Conservation (phyloP, 1,284 basidiomycete species). For the Tilletia indica region DNA sequence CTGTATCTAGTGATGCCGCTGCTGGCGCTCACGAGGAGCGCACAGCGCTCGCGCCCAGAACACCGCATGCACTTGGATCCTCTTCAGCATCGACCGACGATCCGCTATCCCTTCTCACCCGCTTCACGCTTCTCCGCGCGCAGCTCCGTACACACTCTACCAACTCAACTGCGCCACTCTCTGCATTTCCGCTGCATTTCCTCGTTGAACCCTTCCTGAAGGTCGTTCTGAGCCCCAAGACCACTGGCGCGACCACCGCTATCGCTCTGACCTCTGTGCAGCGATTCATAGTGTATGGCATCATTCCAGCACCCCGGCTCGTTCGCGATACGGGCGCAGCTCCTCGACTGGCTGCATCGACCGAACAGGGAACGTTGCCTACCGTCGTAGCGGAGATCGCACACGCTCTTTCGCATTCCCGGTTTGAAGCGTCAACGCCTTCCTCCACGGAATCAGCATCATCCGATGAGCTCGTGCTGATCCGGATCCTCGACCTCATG, state of each 20-base stretch:
- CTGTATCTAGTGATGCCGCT: not conserved
- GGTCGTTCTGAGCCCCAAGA: conserved; percentile 85
- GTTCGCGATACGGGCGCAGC: conserved; percentile 20
- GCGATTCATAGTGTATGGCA: conserved; percentile 74
- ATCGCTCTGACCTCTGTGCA: conserved; percentile 83
- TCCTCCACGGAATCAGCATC: conserved; percentile 57
- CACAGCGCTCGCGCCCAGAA: not conserved
- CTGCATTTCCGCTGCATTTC: conserved; percentile 36
- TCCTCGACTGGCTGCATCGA: not conserved
- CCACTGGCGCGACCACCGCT: conserved; percentile 90
- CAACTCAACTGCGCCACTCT: not conserved
- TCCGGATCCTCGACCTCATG: conserved; percentile 87
- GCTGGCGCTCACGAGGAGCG: not conserved
- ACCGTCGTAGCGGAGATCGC: conserved; percentile 71
- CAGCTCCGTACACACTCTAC: conserved; percentile 12
- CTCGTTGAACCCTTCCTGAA: conserved; percentile 69
- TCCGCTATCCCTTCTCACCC: conserved; percentile 5
- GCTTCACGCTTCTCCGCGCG: conserved; percentile 8
- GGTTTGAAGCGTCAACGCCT: conserved; percentile 88
- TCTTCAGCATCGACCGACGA: not conserved
- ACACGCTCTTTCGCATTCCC: conserved; percentile 86
- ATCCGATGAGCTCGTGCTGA: conserved; percentile 83
- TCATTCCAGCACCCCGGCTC: conserved; percentile 65
- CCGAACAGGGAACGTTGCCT: not conserved
- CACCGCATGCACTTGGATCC: not conserved